Evolutionary conservation across 192 early-diverging fungal genomes (phyloP).

Genomic region (Pilaira anomala): DNA sequence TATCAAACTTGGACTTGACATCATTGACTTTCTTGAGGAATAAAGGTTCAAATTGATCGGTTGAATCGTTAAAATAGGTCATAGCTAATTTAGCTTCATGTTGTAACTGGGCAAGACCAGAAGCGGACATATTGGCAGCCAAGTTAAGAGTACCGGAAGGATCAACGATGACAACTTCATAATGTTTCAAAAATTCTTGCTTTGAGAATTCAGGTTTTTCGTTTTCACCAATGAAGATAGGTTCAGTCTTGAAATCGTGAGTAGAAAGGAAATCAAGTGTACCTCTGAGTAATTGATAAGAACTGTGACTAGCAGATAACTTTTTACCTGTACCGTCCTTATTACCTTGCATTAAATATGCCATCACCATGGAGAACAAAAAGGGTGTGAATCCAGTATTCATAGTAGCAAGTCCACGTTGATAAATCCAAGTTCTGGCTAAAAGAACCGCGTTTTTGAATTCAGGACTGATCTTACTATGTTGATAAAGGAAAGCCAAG

Average conservation of each 20-base stretch:
- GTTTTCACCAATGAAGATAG: conserved; percentile 68
- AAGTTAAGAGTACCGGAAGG: conserved; percentile 82
- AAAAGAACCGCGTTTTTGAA: conserved; percentile 81
- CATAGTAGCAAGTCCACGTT: conserved; percentile 60
- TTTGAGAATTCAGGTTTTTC: conserved; percentile 61
- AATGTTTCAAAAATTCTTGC: conserved; percentile 56
- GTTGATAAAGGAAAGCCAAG: conserved; percentile 75
- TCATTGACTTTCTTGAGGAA: conserved; percentile 73
- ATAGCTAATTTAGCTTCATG: conserved; percentile 67
- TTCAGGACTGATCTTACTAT: conserved; percentile 63
- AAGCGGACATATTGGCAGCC: conserved; percentile 62
- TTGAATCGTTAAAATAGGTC: conserved; percentile 59
- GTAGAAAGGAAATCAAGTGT: conserved; percentile 80
- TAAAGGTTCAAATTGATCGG: conserved; percentile 73
- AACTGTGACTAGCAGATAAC: conserved; percentile 67
- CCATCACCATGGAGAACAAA: conserved; percentile 83
- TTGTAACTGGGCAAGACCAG: conserved; percentile 69
- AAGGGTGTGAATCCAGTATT: conserved; percentile 70
- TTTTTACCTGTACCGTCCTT: conserved; percentile 56
- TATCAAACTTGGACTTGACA: conserved; percentile 64
- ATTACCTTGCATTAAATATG: conserved; percentile 70
- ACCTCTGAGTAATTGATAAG: conserved; percentile 84
- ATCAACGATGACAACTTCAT: conserved; percentile 85
- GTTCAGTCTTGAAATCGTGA: conserved; percentile 61
- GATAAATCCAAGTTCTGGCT: conserved; percentile 81